Evolutionary conservation across 1,139 yeast species (phyloP).

Genomic region (Scheffersomyces lignicola): DNA sequence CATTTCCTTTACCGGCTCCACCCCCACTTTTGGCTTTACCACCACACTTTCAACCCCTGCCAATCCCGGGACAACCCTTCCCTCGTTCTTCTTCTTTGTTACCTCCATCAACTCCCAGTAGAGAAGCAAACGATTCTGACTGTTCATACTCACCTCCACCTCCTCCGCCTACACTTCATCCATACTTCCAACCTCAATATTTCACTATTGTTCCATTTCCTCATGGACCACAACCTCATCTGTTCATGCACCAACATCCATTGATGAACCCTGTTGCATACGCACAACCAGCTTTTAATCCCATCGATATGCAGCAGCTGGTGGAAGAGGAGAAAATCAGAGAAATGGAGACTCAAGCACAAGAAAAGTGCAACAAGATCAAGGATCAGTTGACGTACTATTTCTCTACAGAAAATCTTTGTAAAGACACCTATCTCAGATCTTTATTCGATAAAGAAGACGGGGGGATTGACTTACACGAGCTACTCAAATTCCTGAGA

Average conservation of each 20-base stretch:
- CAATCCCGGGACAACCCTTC: neutral
- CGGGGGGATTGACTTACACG: slow-evolving; percentile 19
- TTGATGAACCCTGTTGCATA: too few species aligned
- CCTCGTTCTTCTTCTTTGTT: neutral
- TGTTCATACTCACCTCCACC: neutral
- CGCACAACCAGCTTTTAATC: too few species aligned
- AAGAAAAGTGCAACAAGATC: slow-evolving; percentile 10
- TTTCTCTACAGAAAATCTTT: slow-evolving; percentile 26
- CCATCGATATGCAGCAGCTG: too few species aligned
- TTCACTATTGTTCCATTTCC: slow-evolving; percentile 4
- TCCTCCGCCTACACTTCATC: slow-evolving; percentile 1
- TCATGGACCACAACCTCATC: slow-evolving; percentile 1
- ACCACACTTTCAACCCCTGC: neutral
- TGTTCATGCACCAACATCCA: too few species aligned
- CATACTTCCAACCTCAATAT: neutral
- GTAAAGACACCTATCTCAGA: slow-evolving; percentile 24
- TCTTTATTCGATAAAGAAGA: slow-evolving; percentile 17
- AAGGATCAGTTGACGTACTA: slow-evolving; percentile 22
- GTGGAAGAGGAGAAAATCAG: too few species aligned
- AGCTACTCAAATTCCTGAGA: slow-evolving; percentile 20
- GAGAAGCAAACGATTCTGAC: neutral
- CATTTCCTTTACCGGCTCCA: neutral
- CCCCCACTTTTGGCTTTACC: too few species aligned
- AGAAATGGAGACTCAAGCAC: too few species aligned
- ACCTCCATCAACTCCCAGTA: slow-evolving; percentile 1